Base-by-base conservation (phyloP, 2,329 filamentous ascomycete species). In the Venturia pyrina region DNA sequence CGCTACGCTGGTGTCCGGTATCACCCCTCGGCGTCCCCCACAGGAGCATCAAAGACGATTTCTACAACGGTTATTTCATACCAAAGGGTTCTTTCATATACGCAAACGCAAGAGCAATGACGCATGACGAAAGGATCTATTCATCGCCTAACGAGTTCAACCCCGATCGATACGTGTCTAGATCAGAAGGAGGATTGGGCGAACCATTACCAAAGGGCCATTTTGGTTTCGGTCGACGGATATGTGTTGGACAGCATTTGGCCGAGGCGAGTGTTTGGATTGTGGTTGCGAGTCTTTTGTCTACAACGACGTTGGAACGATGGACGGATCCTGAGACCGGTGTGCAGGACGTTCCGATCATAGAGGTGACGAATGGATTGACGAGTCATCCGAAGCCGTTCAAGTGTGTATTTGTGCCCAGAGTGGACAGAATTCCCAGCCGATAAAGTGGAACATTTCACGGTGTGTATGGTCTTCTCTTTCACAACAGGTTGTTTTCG, bases 191-290 rank as follows among this genome's bases (percentile, higher is more conserved):
- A 1, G 70, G 73, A 19, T 68, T 70, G 0, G 71, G 75, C 0
- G 77, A 81, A 64, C 73, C 73, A 3, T 75, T 78, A 66, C 78
- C 77, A 5, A 70, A 67, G 0, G 69, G 69, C 5, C 70, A 70
- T 6, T 78, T 79, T 56, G 78, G 78, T 0, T 80, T 75, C 60
- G 78, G 79, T 3, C 73, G 77, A 1, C 75, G 77, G 5, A 72
- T 78, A n/a, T 81, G 78, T 64, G 48, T 53, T 15, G 48, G 48
- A 3, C 48, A 53, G 21, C 48, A 53, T 28, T 21, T 53, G n/a
- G 76, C 77, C 0, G 79, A 77, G 1, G 71, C 74, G 6, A 67
- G 75, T n/a, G 70, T 80, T 11, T 40, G 34, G 34, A 43, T 40
- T 19, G 40, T 40, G 34, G 57, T 43, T 28, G 34, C 40, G 57